A percentile compares a stretch with the other conserved stretches of the same genome.
Evolutionary conservation across 2,329 filamentous ascomycete genomes (phyloP).

Genomic region (Aureobasidium lini): DNA sequence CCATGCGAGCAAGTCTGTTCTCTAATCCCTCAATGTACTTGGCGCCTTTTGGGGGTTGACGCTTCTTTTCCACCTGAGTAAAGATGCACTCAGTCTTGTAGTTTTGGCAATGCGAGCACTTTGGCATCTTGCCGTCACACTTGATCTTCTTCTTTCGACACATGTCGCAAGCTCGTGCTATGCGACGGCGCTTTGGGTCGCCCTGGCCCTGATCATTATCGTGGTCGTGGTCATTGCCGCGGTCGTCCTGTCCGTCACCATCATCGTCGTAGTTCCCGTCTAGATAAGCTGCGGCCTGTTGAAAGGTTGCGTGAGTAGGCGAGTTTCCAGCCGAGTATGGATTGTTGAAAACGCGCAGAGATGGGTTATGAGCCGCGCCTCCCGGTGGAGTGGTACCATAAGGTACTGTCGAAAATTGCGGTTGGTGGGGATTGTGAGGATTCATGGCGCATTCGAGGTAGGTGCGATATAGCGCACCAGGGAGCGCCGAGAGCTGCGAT

Average conservation of each 20-base stretch:
- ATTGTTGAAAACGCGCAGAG: conserved; percentile 11
- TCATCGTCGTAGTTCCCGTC: conserved; percentile 19
- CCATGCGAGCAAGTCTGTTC: conserved; percentile 92
- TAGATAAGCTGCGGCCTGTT: conserved; percentile 14
- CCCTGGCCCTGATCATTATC: conserved; percentile 24
- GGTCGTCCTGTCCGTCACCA: conserved; percentile 19
- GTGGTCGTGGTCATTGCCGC: conserved; percentile 41
- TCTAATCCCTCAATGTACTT: conserved; percentile 98
- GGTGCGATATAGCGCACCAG: neutral
- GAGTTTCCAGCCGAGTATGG: conserved; percentile 8
- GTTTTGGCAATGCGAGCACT: conserved; percentile 92
- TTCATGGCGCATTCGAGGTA: conserved; percentile 9
- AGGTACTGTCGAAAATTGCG: neutral
- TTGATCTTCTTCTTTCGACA: conserved; percentile 96
- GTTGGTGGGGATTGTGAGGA: conserved; percentile 5
- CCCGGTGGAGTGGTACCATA: conserved; percentile 8
- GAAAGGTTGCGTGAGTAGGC: conserved; percentile 1
- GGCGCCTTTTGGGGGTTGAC: conserved; percentile 91
- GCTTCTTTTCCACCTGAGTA: conserved; percentile 97
- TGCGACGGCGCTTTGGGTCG: conserved; percentile 81
- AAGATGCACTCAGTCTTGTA: conserved; percentile 98
- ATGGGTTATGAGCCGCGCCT: conserved; percentile 4
- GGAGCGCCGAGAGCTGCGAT: neutral
- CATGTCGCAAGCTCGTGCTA: conserved; percentile 90
- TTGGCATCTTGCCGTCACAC: conserved; percentile 90